Evolutionary conservation across 352 stramenopile genomes (phyloP), one percentile per base, ranked within the genome.

Genomic region (Chrysophaeum taylorii): DNA sequence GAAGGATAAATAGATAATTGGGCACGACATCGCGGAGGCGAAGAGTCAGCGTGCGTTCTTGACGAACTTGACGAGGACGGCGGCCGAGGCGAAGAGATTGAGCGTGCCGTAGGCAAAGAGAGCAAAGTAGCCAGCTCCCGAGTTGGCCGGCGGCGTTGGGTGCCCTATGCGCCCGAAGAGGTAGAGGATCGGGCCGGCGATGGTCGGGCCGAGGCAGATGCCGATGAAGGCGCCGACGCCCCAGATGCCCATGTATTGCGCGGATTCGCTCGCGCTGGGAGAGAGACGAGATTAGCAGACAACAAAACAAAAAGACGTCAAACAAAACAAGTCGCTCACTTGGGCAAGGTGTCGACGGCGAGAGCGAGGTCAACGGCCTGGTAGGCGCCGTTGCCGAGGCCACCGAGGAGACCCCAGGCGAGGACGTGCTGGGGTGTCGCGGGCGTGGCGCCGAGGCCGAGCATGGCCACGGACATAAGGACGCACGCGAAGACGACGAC

Each of bases 181-280:
- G 63, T 73, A 70, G 29, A 73, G 64, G 41, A 70, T 18, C 14
- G 69, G 69, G 21, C 60, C 69, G 23, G 27, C 50, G 37, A 73
- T 63, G 18, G 70, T 27, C 2, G 69, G 69, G 14, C 69, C 69
- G 29, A 73, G 42, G 38, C 60, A 70, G 25, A 64, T 45, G 36
- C 69, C 69, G n/a, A 73, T 41, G 36, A 73, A 73, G 50, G 69
- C 69, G 7, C 60, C 69, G n/a, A 73, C 69, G 38, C 69, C 69
- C 69, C 69, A 73, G 31, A 73, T 45, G 35, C 69, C 69, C 31
- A 73, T 64, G 18, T 36, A 64, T 37, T 66, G 69, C 39, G 69
- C 69, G 1, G 69, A 33, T 21, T 73, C 60, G 5, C n/a, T n/a
- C n/a, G n/a, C n/a, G n/a, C n/a, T n/a, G n/a, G n/a, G n/a, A n/a